Evolutionary conservation across 768 basidiomycete species (phyloP), one percentile per base, ranked within the genome.

Genomic region (Clitopilus passeckerianus): DNA sequence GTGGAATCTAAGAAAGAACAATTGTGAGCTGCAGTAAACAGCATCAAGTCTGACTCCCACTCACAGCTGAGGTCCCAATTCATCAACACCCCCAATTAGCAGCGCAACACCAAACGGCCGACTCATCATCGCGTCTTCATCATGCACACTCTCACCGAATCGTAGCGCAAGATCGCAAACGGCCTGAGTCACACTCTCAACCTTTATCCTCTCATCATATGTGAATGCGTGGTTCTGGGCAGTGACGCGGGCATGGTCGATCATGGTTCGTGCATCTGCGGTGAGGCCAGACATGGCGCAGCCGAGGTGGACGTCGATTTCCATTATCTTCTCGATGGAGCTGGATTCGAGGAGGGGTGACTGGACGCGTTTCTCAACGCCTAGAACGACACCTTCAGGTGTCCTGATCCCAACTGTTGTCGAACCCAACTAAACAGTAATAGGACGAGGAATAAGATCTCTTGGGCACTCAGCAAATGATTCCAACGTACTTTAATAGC

Each of bases 251-350:
- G 97, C 97, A 70, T 99, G 97, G 83, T 99, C 97, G 74, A 99
- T 93, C 92, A 99, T 99, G 53, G 97, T 99, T 63, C 97, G 86
- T 50, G 97, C 96, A 75, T 99, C 97, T 58, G 97, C 96, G 58
- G 94, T 97, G 62, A 99, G 83, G 33, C 91, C 91, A 52, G 93
- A 95, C 95, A 98, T 98, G 59, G 97, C 97, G 66, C 95, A 98
- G 9, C 95, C 97, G 60, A 99, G 86, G 77, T 99, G 97, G 12
- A 74, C 64, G 77, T 98, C 97, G 68, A 99, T 98, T 78, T 99
- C 97, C 96, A 99, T 98, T 71, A 98, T 98, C 81, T 98, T 98
- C 74, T 99, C 96, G 69, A 99, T 95, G 58, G 95, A 95, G 63
- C 85, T 90, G 41, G 94, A 87, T 77, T 98, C 97, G 67, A 98